A percentile compares a stretch with the other conserved stretches of the same genome.
These are phyloP conservation scores for Stellera chamaejasme DNA, from an alignment of 345 rosid genomes.

Conservation along the genomic window DNA sequence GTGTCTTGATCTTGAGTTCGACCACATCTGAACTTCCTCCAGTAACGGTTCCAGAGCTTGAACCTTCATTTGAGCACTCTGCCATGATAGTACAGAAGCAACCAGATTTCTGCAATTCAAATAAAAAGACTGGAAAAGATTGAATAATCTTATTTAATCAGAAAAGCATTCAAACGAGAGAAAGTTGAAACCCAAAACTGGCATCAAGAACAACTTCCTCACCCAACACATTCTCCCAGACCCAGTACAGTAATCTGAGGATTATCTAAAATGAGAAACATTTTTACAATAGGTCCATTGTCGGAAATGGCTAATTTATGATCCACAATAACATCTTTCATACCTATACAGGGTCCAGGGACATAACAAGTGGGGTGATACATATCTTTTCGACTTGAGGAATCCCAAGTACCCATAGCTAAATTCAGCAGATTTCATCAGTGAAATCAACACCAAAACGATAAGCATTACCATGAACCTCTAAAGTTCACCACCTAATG, in stretches of 20 bases:
- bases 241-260: background rate
- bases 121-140: background rate
- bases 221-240: background rate
- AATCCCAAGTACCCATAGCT: background rate
- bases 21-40: conserved; percentile 45
- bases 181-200: too few relatives aligned
- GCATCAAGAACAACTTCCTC: background rate
- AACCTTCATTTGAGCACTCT: conserved; percentile 31
- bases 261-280: background rate
- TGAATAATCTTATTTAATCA: background rate
- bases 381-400: background rate
- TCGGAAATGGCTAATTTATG: background rate
- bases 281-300: background rate
- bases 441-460: background rate
- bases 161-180: too few relatives aligned
- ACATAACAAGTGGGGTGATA: background rate
- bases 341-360: background rate
- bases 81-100: conserved; percentile 40
- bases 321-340: background rate
- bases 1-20: conserved; percentile 73
- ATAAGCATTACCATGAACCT: background rate
- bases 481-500: background rate
- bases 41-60: conserved; percentile 35
- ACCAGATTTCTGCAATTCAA: conserved; percentile 6
- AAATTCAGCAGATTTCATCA: background rate